phyloP scores from a whole-genome alignment of 2,329 filamentous ascomycete species.

The Aspergillus versicolor region DNA sequence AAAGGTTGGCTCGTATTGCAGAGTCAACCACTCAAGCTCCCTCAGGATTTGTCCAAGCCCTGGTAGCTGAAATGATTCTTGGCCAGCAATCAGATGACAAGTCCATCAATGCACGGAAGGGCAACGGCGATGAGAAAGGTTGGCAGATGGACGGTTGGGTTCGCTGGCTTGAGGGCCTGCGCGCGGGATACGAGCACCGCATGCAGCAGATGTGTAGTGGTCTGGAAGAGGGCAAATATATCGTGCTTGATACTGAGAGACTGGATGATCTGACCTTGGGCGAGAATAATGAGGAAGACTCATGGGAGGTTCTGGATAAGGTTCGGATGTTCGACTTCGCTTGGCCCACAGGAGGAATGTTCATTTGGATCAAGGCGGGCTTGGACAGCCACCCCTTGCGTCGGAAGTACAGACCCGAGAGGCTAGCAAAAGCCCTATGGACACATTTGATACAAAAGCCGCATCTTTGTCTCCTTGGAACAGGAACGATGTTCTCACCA shows the following conservation, averaged over 20 bases:
- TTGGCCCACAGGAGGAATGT: constrained; percentile 88
- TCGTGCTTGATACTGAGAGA: constrained; percentile 62
- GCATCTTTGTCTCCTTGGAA: constrained; percentile 67
- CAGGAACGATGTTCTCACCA: constrained; percentile 73
- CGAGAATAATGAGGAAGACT: constrained; percentile 45
- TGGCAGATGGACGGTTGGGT: constrained; percentile 88
- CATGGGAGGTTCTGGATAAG: constrained; percentile 76
- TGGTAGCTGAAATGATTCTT: constrained; percentile 64
- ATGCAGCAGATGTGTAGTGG: constrained; percentile 77
- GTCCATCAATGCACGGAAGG: constrained; percentile 32
- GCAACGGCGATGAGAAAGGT: constrained; percentile 52
- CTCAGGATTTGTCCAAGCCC: constrained; percentile 82
- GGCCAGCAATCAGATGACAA: constrained; percentile 61
- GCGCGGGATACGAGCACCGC: constrained; percentile 78
- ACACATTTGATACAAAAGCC: constrained; percentile 68
- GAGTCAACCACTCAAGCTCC: constrained; percentile 80
- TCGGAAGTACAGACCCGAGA: constrained; percentile 51
- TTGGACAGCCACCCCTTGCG: constrained; percentile 73
- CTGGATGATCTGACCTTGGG: constrained; percentile 24
- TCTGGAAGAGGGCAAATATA: constrained; percentile 66
- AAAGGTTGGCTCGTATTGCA: constrained; percentile 70
- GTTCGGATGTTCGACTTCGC: constrained; percentile 71
- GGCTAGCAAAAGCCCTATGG: constrained; percentile 67
- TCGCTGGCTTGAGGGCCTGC: constrained; percentile 82
- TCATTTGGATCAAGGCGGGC: constrained; percentile 75